Evolutionary conservation across 2,329 filamentous ascomycete species (phyloP), one percentile per base, ranked within the genome.

Genomic region (Coniochaeta ligniaria): DNA sequence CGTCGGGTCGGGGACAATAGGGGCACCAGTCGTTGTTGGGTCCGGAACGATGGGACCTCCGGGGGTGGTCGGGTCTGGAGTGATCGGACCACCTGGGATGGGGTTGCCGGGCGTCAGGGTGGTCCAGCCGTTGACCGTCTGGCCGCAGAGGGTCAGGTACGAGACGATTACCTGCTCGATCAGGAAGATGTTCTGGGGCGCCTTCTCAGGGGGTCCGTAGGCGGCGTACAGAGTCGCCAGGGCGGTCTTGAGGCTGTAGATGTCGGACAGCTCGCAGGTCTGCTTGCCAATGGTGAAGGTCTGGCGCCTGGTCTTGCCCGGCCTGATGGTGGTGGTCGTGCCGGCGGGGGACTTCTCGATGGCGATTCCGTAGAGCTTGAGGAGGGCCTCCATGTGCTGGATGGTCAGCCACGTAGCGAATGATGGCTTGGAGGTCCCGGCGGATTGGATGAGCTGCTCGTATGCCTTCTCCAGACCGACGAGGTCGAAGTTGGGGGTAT

Each of bases 331-430:
- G 24, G 71, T 74, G 16, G 59, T 68, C 47, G 72, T 73, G 59
- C 72, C 72, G 55, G 72, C 71, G 33, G 72, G 72, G 0, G 68
- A 69, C 58, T 69, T 61, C 45, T 73, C 57, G 62, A 75, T 73
- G 36, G 64, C 67, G 64, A 74, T 71, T 60, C 73, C 73, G 65
- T 73, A 74, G 59, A 69, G 69, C 56, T 66, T 64, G 52, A 74
- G 71, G 59, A 66, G 63, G 60, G 61, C 59, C 41, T 59, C 55
- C 35, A 69, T 60, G 60, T 65, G 57, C 59, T 64, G 43, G 33
- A 63, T 62, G 59, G 63, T 59, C 35, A 14, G 38, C 45, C 41
- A 41, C 62, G 64, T 57, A 36, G 50, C 54, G 61, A 68, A 63
- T 28, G 63, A 45, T 33, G 57, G 54, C 17, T 59, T 60, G 22